Base-by-base conservation (phyloP, 176 grass and related monocot species). In the Neostapfia colusana region DNA sequence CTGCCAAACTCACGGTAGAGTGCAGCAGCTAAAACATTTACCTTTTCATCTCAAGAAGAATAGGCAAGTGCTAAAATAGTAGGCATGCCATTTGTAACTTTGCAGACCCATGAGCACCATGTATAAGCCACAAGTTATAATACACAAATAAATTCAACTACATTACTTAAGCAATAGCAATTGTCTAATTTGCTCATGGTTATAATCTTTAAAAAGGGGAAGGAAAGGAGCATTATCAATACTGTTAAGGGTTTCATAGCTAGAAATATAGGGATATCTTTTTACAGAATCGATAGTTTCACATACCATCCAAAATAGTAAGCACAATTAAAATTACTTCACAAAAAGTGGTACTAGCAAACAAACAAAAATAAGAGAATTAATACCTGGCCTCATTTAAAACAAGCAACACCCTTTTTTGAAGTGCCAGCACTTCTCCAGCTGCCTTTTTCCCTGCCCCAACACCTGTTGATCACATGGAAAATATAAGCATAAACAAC, bases 381-480 rank as follows among this genome's bases (percentile, higher is more conserved):
- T 21, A 62, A 83, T 90, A 82, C 96, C 85, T 99, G 83, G 92
- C 92, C 78, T 99, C 92, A 39, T 99, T 99, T 23, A 99, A 73
- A 79, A 99, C 76, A 83, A 72, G 24, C 48, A 99, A 78, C 68
- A 99, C 90, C 76, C 89, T 90, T 73, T 99, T 99, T 77, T 99
- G 96, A 84, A 99, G 96, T 72, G 96, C 87, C 78, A 99, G 79
- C 44, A 99, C 96, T 86, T 99, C 92, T 44, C 87, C 96, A 26
- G 96, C 96, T 81, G 96, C 96, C 74, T 90, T 99, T 79, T 99
- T 99, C 64, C 96, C 96, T 57, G 96, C 96, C 85, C 95, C 96
- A 68, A 99, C 96, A 62, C 96, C 96, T 99, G 75, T 65, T 65
- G 20, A 74, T 37, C 17, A 37, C 74, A 89, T 73, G 51, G 15